Percentiles rank a stretch among this genome's conserved stretches.
Conservation (phyloP, 495 filamentous ascomycete genomes). For the Neurospora discreta region DNA sequence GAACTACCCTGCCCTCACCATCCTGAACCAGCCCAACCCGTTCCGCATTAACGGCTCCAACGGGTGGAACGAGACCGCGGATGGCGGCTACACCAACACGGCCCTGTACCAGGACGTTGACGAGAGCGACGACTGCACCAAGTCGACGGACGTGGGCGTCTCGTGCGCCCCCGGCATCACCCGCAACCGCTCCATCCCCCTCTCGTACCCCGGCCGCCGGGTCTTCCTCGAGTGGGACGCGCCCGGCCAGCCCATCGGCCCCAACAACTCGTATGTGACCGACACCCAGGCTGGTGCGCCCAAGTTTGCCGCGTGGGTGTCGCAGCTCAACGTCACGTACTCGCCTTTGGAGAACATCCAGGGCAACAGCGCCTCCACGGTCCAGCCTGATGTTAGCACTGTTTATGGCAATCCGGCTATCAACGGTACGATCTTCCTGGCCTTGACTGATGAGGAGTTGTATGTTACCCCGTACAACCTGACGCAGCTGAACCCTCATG, state of each 20-base stretch:
- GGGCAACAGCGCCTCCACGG: conserved; percentile 49
- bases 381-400: conserved; percentile 54
- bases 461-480: conserved; percentile 70
- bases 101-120: conserved; percentile 26
- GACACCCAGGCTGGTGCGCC: conserved; percentile 45
- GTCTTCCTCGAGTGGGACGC: conserved; percentile 63
- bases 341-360: conserved; percentile 48
- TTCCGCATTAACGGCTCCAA: conserved; percentile 46
- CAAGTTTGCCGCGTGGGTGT: conserved; percentile 63
- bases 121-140: conserved; percentile 36
- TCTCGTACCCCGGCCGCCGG: conserved; percentile 66
- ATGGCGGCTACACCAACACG: conserved; percentile 34
- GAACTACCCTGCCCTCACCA: conserved; percentile 68
- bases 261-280: conserved; percentile 74
- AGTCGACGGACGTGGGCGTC: conserved; percentile 36
- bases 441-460: conserved; percentile 58
- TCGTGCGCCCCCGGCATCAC: conserved; percentile 54
- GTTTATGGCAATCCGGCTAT: conserved; percentile 57
- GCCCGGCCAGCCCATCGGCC: conserved; percentile 59
- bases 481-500: conserved; percentile 60
- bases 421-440: conserved; percentile 73
- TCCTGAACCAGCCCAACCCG: conserved; percentile 71
- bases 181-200: conserved; percentile 52
- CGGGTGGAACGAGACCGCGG: conserved; percentile 42
- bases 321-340: conserved; percentile 81